Percentiles rank a stretch among this genome's conserved stretches.
Evolutionary conservation across 306 rosid genomes (phyloP).

Genomic region (Astragalus glycyphyllos): DNA sequence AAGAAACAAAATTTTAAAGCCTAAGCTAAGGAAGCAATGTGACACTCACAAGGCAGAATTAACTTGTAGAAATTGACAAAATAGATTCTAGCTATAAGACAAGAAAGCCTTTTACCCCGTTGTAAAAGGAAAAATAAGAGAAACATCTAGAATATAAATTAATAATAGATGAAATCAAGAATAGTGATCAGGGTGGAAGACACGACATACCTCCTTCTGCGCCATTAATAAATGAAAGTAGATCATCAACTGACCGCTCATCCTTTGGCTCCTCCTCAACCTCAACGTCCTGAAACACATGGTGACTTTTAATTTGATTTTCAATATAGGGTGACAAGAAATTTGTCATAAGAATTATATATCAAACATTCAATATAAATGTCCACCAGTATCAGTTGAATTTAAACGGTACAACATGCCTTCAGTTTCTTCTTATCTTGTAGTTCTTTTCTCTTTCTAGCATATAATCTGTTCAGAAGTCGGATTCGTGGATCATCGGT

Average conservation of each 20-base stretch:
- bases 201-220: constrained; percentile 62
- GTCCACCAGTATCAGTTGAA: constrained; percentile 34
- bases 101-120: not conserved
- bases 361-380: constrained; percentile 33
- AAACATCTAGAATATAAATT: constrained; percentile 1
- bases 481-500: constrained; percentile 95
- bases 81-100: not conserved
- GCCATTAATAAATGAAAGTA: constrained; percentile 86
- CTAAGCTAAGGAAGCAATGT: constrained; percentile 11
- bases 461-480: constrained; percentile 85
- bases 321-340: constrained; percentile 20
- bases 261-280: constrained; percentile 76
- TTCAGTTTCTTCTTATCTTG: constrained; percentile 78
- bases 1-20: constrained; percentile 3
- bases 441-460: constrained; percentile 84
- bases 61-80: constrained; percentile 9
- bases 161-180: constrained; percentile 12
- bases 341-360: not conserved
- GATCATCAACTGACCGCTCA: constrained; percentile 90
- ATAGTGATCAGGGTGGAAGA: not conserved
- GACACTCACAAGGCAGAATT: constrained; percentile 8
- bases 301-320: constrained; percentile 24
- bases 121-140: not conserved
- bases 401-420: constrained; percentile 53
- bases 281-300: constrained; percentile 69